phyloP scores from a whole-genome alignment of 768 basidiomycete species.

The Daedalea quercina region DNA sequence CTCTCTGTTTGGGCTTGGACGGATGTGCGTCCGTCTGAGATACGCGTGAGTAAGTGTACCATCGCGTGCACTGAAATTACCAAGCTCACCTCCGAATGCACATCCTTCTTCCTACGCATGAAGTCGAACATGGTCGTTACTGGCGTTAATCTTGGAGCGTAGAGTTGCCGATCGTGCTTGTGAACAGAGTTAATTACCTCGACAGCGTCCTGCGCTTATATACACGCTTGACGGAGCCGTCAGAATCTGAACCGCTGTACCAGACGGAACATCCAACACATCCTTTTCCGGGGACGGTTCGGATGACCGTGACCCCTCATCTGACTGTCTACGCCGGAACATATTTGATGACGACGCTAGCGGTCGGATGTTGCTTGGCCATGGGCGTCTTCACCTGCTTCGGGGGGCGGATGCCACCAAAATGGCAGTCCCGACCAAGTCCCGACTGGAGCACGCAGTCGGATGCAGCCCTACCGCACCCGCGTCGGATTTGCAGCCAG shows the following conservation, averaged over 20 bases:
- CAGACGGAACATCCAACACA: neutral
- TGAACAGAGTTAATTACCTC: neutral
- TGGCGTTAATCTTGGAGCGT: too few relatives aligned
- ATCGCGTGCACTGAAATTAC: neutral
- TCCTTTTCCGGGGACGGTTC: neutral
- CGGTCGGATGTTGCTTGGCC: neutral
- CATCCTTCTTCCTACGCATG: conserved; percentile 8
- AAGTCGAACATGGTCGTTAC: conserved; percentile 11
- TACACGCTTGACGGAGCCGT: neutral
- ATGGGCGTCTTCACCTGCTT: neutral
- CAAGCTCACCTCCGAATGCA: neutral
- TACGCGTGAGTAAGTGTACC: neutral
- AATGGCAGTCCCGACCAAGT: neutral
- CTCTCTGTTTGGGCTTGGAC: neutral
- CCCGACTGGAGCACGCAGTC: neutral
- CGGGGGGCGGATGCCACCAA: neutral
- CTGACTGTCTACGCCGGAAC: conserved; percentile 1
- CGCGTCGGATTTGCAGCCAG: neutral
- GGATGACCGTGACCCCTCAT: conserved; percentile 3
- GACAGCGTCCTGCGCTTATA: neutral
- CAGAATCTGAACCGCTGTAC: neutral
- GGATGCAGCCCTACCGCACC: neutral
- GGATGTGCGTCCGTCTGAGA: neutral
- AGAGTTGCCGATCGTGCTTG: too few relatives aligned
- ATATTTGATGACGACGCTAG: neutral